phyloP scores from a whole-genome alignment of 2,329 filamentous ascomycete genomes.

The Orbilia javanica region DNA sequence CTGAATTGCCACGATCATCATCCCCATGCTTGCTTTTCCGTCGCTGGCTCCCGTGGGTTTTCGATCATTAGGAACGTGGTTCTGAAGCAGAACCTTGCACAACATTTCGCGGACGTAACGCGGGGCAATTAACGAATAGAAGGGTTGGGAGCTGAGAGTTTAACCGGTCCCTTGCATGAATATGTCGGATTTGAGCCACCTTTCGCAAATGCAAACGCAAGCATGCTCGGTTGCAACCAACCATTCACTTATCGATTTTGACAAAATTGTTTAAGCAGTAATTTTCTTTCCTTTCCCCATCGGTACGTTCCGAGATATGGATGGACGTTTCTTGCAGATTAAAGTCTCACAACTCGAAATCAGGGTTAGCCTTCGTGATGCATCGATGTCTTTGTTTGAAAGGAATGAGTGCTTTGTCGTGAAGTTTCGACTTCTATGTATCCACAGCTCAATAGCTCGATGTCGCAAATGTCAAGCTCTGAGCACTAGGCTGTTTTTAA shows the following conservation, averaged over 20 bases:
- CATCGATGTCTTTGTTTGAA: too few species aligned
- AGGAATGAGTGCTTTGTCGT: slow-evolving; percentile 3
- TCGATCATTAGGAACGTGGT: slow-evolving; percentile 19
- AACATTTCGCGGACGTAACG: not conserved
- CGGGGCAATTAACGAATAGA: slow-evolving; percentile 18
- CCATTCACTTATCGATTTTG: not conserved
- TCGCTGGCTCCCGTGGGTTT: not conserved
- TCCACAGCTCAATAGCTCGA: not conserved
- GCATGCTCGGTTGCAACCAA: slow-evolving; percentile 1
- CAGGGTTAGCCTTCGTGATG: not conserved
- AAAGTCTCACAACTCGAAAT: not conserved
- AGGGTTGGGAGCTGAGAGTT: slow-evolving; percentile 14
- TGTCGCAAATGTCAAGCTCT: not conserved
- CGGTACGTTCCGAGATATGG: slow-evolving; percentile 10
- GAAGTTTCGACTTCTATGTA: not conserved
- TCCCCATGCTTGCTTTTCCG: not conserved
- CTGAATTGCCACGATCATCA: not conserved
- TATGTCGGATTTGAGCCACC: slow-evolving; percentile 10
- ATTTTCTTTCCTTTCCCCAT: not conserved
- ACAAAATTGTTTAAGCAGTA: not conserved
- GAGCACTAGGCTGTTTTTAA: not conserved
- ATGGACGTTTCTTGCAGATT: not conserved
- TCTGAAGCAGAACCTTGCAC: slow-evolving; percentile 9
- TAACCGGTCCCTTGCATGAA: slow-evolving; percentile 24
- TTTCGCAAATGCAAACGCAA: slow-evolving; percentile 10